Percentiles rank a stretch among this genome's conserved stretches.
phyloP scores from a whole-genome alignment of 2,329 filamentous ascomycete genomes.

The Arachnomyces sp. region DNA sequence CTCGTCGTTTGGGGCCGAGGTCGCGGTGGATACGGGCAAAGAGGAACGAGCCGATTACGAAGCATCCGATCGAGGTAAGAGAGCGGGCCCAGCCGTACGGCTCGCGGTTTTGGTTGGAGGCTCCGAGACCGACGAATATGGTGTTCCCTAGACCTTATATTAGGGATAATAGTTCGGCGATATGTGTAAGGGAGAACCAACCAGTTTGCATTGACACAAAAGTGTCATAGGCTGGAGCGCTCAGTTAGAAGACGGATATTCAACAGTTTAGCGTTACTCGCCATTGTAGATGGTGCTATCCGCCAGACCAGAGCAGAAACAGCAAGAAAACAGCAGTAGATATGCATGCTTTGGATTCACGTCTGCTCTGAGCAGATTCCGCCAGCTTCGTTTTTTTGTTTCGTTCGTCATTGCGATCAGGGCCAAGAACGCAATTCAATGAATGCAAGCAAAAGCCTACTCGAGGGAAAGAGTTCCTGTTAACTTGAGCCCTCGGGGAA shows the following conservation, averaged over 20 bases:
- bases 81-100: conserved; percentile 39
- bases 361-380: conserved; percentile 11
- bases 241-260: background rate
- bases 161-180: no score
- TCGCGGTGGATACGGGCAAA: conserved; percentile 30
- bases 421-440: no score
- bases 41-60: conserved; percentile 32
- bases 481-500: no score
- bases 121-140: conserved; percentile 37
- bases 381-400: no score
- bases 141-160: conserved; percentile 30
- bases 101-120: conserved; percentile 32
- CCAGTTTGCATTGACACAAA: conserved; percentile 37
- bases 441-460: no score
- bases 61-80: conserved; percentile 32
- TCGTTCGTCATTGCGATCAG: no score
- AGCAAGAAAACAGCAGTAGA: conserved; percentile 20
- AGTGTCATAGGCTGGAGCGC: conserved; percentile 31
- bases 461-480: no score
- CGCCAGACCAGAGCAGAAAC: conserved; percentile 21
- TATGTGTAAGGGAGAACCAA: conserved; percentile 4
- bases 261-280: conserved; percentile 1
- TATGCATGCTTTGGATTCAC: conserved; percentile 19
- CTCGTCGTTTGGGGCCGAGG: conserved; percentile 28
- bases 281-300: conserved; percentile 26